Conservation (phyloP, 805 yeast species). For the Myxozyma neotropica region DNA sequence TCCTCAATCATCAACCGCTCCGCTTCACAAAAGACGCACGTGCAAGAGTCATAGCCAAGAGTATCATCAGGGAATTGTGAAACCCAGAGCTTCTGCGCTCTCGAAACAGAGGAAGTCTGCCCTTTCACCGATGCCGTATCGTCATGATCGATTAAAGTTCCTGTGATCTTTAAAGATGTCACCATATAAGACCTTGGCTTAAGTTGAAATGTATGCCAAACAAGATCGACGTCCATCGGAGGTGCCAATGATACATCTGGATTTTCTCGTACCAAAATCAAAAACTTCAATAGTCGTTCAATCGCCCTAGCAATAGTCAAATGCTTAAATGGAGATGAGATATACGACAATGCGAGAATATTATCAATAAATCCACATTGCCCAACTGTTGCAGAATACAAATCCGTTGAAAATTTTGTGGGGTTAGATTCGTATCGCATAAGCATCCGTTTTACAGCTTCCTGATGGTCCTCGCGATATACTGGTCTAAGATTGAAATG, state of each 20-base stretch:
- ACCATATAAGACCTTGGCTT: slow-evolving; percentile 20
- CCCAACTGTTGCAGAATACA: slow-evolving; percentile 31
- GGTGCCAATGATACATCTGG: slow-evolving; percentile 26
- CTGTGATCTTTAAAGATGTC: slow-evolving; percentile 5
- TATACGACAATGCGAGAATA: slow-evolving; percentile 34
- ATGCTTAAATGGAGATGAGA: slow-evolving; percentile 27
- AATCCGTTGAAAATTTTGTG: slow-evolving; percentile 25
- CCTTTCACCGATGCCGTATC: neutral
- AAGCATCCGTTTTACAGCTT: slow-evolving; percentile 20
- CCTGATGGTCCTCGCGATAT: neutral
- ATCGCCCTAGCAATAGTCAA: slow-evolving; percentile 16
- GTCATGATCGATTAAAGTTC: slow-evolving; percentile 18
- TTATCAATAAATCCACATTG: slow-evolving; percentile 31
- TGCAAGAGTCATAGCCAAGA: slow-evolving; percentile 14
- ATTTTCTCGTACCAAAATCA: slow-evolving; percentile 13
- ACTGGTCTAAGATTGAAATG: neutral
- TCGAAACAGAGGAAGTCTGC: neutral
- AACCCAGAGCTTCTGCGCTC: slow-evolving; percentile 1
- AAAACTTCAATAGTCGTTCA: slow-evolving; percentile 21
- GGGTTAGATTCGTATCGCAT: slow-evolving; percentile 28
- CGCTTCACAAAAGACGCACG: slow-evolving; percentile 20
- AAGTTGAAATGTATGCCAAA: slow-evolving; percentile 37
- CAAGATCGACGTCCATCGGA: slow-evolving; percentile 34
- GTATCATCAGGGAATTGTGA: slow-evolving; percentile 3
- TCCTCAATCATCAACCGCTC: neutral